A percentile compares a stretch with the other conserved stretches of the same genome.
phyloP scores from a whole-genome alignment of 2,329 filamentous ascomycete genomes.

The Aspergillus fischeri region DNA sequence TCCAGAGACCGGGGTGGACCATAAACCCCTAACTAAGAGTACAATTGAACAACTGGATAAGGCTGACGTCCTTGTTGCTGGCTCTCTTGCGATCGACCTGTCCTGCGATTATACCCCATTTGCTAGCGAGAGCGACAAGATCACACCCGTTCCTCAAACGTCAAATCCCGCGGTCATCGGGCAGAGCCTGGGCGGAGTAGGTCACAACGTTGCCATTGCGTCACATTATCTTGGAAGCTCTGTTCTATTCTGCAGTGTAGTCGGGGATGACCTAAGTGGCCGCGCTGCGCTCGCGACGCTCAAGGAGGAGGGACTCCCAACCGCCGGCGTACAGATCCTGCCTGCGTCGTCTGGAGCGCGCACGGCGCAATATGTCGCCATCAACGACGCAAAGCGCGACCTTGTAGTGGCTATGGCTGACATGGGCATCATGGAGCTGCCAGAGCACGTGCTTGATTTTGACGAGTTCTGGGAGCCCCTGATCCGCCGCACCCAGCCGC shows the following conservation, averaged over 20 bases:
- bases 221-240: slow-evolving; percentile 64
- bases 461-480: slow-evolving; percentile 58
- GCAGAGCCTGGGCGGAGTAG: slow-evolving; percentile 85
- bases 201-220: slow-evolving; percentile 84
- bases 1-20: slow-evolving; percentile 16
- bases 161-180: slow-evolving; percentile 80
- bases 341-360: slow-evolving; percentile 51
- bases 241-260: slow-evolving; percentile 72
- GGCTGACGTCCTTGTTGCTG: slow-evolving; percentile 76
- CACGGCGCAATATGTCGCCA: slow-evolving; percentile 86
- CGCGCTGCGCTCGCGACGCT: slow-evolving; percentile 67
- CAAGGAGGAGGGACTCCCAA: slow-evolving; percentile 53
- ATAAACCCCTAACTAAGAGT: slow-evolving; percentile 5
- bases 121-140: slow-evolving; percentile 28
- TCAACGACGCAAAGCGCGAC: slow-evolving; percentile 80
- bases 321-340: slow-evolving; percentile 61
- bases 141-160: slow-evolving; percentile 56
- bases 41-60: slow-evolving; percentile 17
- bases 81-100: slow-evolving; percentile 83
- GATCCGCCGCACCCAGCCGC: slow-evolving; percentile 56
- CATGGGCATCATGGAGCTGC: slow-evolving; percentile 72
- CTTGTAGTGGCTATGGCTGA: slow-evolving; percentile 93
- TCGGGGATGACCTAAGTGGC: slow-evolving; percentile 77
- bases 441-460: slow-evolving; percentile 39
- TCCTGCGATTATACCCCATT: slow-evolving; percentile 70